These are phyloP conservation scores for Mucor plumbeus DNA, from an alignment of 371 early-diverging fungal species.

Conservation along the genomic window DNA sequence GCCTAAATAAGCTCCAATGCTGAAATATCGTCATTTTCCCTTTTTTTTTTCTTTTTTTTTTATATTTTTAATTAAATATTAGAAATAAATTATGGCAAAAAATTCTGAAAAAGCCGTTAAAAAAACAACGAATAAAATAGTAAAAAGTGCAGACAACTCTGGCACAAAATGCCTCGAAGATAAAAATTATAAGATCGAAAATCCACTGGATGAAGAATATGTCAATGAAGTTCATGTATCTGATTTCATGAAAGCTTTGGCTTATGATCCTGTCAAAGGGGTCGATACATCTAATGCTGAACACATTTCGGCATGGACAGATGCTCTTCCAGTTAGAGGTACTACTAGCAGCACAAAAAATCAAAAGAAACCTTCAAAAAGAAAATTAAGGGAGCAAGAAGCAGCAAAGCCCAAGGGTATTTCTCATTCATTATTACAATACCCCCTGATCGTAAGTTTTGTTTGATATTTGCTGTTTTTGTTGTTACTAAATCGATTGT, in stretches of 20 bases:
- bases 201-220: constrained; percentile 37
- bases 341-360: constrained; percentile 7
- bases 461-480: not conserved
- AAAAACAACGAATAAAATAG: constrained; percentile 29
- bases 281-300: constrained; percentile 30
- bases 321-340: constrained; percentile 46
- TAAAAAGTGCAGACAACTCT: constrained; percentile 24
- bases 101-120: constrained; percentile 30
- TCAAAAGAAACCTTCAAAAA: constrained; percentile 32
- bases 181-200: not conserved
- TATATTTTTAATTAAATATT: not conserved
- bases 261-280: constrained; percentile 33
- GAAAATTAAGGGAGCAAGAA: constrained; percentile 34
- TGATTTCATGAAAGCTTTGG: constrained; percentile 56
- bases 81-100: not conserved
- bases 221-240: constrained; percentile 58
- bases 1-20: not conserved
- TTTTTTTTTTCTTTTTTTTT: not conserved
- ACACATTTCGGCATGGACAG: constrained; percentile 57
- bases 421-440: constrained; percentile 59
- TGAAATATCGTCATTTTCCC: not conserved
- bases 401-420: constrained; percentile 51
- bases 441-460: constrained; percentile 64
- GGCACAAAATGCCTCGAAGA: constrained; percentile 16
- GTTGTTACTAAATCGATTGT: no score